phyloP scores from a whole-genome alignment of 1,284 basidiomycete species.

The Moesziomyces sp. region DNA sequence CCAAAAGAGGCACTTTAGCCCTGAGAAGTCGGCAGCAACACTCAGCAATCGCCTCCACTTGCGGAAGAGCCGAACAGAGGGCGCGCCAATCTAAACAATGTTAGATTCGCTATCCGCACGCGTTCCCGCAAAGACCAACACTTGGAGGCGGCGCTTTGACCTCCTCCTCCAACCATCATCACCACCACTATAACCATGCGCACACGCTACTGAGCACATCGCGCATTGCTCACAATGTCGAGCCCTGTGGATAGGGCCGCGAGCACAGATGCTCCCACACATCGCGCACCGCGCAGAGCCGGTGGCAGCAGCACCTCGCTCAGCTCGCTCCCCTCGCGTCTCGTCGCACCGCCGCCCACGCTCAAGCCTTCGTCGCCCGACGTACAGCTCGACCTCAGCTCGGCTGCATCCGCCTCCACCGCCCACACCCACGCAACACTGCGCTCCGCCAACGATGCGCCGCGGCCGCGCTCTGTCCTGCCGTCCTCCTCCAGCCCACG shows the following conservation, averaged over 20 bases:
- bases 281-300: constrained; percentile 17
- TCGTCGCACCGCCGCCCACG: constrained; percentile 33
- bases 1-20: too few relatives aligned
- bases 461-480: too few relatives aligned
- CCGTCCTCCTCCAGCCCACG: constrained; percentile 25
- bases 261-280: constrained; percentile 21
- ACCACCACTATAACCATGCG: constrained; percentile 8
- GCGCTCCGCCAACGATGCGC: neutral
- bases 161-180: neutral
- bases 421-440: constrained; percentile 2
- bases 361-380: constrained; percentile 43
- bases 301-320: constrained; percentile 43
- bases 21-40: too few relatives aligned
- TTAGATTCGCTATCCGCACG: constrained; percentile 3
- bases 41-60: too few relatives aligned
- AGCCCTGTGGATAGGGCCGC: constrained; percentile 26
- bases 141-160: neutral
- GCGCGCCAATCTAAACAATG: neutral
- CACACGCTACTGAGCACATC: neutral
- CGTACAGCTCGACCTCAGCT: constrained; percentile 51
- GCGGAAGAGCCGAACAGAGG: constrained; percentile 10
- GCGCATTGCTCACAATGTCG: constrained; percentile 16
- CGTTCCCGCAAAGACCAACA: constrained; percentile 21
- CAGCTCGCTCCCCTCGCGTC: constrained; percentile 42
- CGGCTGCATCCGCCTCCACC: constrained; percentile 25